These are phyloP conservation scores for Wickerhamomyces silvicola DNA, from an alignment of 805 yeast species.

Conservation along the genomic window DNA sequence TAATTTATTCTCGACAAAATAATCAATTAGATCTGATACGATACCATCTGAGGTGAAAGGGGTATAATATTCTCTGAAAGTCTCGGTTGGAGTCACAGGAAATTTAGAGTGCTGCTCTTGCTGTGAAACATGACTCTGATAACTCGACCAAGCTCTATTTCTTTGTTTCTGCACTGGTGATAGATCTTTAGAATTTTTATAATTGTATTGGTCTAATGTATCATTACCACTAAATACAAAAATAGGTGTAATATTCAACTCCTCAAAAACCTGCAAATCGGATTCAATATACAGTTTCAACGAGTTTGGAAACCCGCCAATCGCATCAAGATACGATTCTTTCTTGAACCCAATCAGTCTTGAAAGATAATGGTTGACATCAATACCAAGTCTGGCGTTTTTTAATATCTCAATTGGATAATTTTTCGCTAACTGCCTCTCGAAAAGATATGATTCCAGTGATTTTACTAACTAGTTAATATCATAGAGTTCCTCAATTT, in stretches of 20 bases:
- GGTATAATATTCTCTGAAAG: conserved; percentile 45
- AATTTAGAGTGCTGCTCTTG: conserved; percentile 6
- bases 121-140: conserved; percentile 15
- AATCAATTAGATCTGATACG: conserved; percentile 47
- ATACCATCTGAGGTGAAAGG: conserved; percentile 45
- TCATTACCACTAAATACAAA: conserved; percentile 71
- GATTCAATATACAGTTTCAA: conserved; percentile 48
- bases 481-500: too few species aligned
- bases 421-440: conserved; percentile 54
- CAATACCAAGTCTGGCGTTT: conserved; percentile 73
- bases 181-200: conserved; percentile 31
- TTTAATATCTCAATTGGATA: conserved; percentile 58
- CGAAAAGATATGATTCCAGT: conserved; percentile 63
- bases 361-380: conserved; percentile 71
- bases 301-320: conserved; percentile 75
- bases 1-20: conserved; percentile 47
- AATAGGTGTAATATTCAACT: conserved; percentile 64
- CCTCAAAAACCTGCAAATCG: conserved; percentile 56
- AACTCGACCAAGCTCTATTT: conserved; percentile 39
- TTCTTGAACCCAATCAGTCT: conserved; percentile 53
- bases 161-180: conserved; percentile 30
- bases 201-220: conserved; percentile 28
- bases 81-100: conserved; percentile 32
- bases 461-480: too few species aligned
- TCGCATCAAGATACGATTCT: conserved; percentile 66